Base-by-base conservation (phyloP, 805 yeast species). In the Phaffomyces opuntiae region DNA sequence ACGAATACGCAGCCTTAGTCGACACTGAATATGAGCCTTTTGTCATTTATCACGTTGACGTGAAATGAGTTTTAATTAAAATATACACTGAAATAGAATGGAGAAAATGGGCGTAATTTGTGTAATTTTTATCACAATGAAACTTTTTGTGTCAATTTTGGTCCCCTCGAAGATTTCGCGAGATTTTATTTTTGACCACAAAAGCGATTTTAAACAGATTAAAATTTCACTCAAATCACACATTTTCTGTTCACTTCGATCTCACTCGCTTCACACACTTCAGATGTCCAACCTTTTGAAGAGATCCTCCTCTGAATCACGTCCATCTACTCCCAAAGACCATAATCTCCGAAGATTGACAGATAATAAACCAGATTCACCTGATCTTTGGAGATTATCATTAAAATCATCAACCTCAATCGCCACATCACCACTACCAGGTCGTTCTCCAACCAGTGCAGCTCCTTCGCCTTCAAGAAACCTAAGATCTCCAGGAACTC, bases 1-100 rank as follows among this genome's bases (percentile, higher is more conserved):
- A 82, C 54, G 98, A 91, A 64, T 93, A 87, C 64, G 91, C 96
- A 11, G 80, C 95, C 2, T 69, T 93, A 57, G 96, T 89, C 42
- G 99, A 93, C 66, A 80, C 91, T 27, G 97, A 91, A 48, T 91
- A 91, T 64, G 96, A 91, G 68, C 98, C 98, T 43, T 93, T 93
- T 68, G 99, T 91, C 44, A 67, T 93, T 54, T 91, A 87, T 64
- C 76, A 75, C 42, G 66, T 79, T 38, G 73, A 67, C 48, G 53
- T 78, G 40, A 58, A 63, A 49, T 68, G 46, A n/a, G 24, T 36
- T 19, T 36, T 4, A 21, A 21, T 4, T 38, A 26, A 17, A 17
- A 19, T n/a, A 26, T 12, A 13, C 14, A 29, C 11, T 29, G 8
- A 31, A 31, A 13, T 31, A 31, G 34, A 31, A 31, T 21, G 5